Conservation (phyloP, 2,329 filamentous ascomycete species). For the Aureobasidium sp. region DNA sequence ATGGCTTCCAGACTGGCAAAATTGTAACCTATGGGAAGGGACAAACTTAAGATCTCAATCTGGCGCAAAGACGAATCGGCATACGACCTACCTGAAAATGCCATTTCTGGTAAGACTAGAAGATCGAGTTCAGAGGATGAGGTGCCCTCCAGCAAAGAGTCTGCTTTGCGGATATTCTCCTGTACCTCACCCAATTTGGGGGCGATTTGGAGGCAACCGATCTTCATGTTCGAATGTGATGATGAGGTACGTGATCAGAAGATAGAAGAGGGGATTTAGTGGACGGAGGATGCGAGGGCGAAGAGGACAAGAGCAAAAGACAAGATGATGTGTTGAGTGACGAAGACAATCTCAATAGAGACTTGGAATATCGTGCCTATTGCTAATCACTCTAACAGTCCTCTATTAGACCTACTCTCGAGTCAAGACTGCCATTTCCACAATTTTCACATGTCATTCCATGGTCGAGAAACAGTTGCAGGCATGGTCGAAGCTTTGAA, state of each 20-base stretch:
- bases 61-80: neutral
- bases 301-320: neutral
- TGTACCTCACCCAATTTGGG: conserved; percentile 63
- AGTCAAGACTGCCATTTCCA: neutral
- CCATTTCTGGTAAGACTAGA: conserved; percentile 68
- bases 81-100: conserved; percentile 55
- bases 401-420: neutral
- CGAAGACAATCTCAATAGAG: neutral
- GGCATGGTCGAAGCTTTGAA: conserved; percentile 8
- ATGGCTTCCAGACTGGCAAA: conserved; percentile 65
- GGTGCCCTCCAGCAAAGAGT: conserved; percentile 51
- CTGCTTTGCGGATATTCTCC: conserved; percentile 63
- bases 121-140: conserved; percentile 50
- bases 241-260: neutral
- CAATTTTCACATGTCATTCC: neutral
- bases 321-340: neutral
- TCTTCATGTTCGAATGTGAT: conserved; percentile 46
- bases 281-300: neutral
- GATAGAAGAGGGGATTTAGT: neutral
- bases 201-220: conserved; percentile 65
- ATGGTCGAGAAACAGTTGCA: neutral
- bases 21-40: conserved; percentile 57
- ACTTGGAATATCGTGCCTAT: neutral
- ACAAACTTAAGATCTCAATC: neutral
- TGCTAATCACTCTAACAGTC: neutral